Evolutionary conservation across 192 early-diverging fungal species (phyloP).

Genomic region (Linnemannia schmuckeri): DNA sequence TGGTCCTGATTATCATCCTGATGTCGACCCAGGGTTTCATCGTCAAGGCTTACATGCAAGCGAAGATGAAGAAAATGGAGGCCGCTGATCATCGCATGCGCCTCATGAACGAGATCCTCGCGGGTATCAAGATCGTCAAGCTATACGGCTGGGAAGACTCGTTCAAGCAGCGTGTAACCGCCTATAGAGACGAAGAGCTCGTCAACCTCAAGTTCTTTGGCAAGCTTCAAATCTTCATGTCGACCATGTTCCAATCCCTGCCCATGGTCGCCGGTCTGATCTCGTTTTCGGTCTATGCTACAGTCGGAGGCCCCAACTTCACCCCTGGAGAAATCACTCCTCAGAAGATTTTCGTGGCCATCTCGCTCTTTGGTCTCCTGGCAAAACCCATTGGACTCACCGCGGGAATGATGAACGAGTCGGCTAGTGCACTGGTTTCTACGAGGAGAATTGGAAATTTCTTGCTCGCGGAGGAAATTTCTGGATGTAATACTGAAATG

Average conservation of each 20-base stretch:
- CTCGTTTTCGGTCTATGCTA: conserved; percentile 24
- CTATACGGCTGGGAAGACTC: conserved; percentile 44
- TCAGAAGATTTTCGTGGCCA: conserved; percentile 36
- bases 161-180: background rate
- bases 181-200: conserved; percentile 17
- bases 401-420: conserved; percentile 8
- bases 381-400: conserved; percentile 13
- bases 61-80: conserved; percentile 31
- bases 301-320: conserved; percentile 31
- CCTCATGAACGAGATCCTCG: conserved; percentile 55
- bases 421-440: conserved; percentile 16
- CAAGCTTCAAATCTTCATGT: conserved; percentile 20
- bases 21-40: conserved; percentile 30
- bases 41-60: conserved; percentile 22
- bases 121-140: conserved; percentile 57
- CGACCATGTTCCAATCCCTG: conserved; percentile 26
- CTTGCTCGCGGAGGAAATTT: conserved; percentile 23
- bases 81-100: conserved; percentile 56
- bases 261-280: conserved; percentile 20
- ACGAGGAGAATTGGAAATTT: conserved; percentile 30
- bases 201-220: conserved; percentile 11
- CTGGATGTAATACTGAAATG: background rate
- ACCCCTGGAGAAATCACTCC: conserved; percentile 36
- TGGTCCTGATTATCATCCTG: conserved; percentile 24
- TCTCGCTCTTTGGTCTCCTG: conserved; percentile 34